Base-by-base conservation (phyloP, 192 early-diverging fungal species). In the Chytriomyces sp. region DNA sequence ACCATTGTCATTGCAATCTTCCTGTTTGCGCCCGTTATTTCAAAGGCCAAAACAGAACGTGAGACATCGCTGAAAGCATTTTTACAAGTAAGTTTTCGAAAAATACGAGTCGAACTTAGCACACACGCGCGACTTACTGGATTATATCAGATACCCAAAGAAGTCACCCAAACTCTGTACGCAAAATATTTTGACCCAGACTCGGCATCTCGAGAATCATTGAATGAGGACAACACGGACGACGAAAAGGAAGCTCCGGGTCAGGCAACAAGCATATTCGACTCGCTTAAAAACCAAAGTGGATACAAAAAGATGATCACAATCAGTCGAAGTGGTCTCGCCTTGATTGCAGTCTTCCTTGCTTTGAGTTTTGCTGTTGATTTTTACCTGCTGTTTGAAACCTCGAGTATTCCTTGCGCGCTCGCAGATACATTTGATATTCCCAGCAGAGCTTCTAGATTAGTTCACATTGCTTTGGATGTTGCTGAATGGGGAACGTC, bases 11-110 rank as follows among this genome's bases (percentile, higher is more conserved):
- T 62, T 28, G 13, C 18, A 9, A 43, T 47, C 13, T 64, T 49
- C 10, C 45, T 78, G n/a, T 78, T 78, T 59, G 44, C 63, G 44
- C 77, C 77, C n/a, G 77, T 78, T 5, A 78, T 78, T 23, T 47
- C 13, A 1, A 71, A 64, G 35, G 77, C 77, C 6, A 72, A 72
- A 60, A 45, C 69, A 7, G 77, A 78, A 24, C 23, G 77, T 6
- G 77, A 78, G 50, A 78, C 77, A 23, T 78, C 77, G 13, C 48
- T 78, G 60, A 61, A 63, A 28, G 77, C 77, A 35, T 78, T 78
- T 53, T 50, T 78, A 20, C 77, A 78, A 50, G 69, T 71, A 48
- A 13, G 26, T 23, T 68, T 68, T 13, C 47, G 18, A 45, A 68
- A 28, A 46, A 0, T 7, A 0, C 16, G 23, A 18, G 9, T 3